Percentiles rank a stretch among this genome's conserved stretches.
Evolutionary conservation across 768 basidiomycete genomes (phyloP).

Genomic region (Kwoniella botswanensis): DNA sequence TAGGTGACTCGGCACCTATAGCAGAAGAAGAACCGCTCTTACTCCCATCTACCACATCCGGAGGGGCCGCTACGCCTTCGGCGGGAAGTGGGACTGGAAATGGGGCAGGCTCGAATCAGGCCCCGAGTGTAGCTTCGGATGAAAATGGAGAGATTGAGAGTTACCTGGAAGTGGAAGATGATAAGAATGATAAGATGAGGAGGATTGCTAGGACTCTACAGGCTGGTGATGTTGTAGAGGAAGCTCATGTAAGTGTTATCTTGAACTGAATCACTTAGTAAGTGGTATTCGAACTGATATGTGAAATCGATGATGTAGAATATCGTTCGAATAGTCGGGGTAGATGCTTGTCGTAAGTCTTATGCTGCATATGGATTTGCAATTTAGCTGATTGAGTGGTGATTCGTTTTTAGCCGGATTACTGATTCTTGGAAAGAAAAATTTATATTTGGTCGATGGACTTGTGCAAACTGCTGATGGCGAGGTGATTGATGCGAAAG

Average conservation of each 20-base stretch:
- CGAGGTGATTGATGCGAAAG: conserved; percentile 83
- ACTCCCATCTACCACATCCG: background rate
- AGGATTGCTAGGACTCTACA: conserved; percentile 84
- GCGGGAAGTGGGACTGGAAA: too few species aligned
- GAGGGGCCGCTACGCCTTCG: background rate
- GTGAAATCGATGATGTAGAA: conserved; percentile 66
- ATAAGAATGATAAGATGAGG: conserved; percentile 73
- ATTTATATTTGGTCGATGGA: conserved; percentile 89
- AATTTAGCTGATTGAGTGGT: background rate
- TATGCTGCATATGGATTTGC: background rate
- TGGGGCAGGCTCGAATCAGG: background rate
- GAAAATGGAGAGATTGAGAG: conserved; percentile 38
- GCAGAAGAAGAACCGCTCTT: conserved; percentile 39
- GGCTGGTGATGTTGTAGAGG: conserved; percentile 87
- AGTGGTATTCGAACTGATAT: conserved; percentile 7
- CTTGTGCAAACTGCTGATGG: conserved; percentile 84
- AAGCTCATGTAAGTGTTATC: conserved; percentile 42
- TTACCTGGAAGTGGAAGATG: conserved; percentile 72
- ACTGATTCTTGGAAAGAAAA: conserved; percentile 80
- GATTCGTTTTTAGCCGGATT: conserved; percentile 69
- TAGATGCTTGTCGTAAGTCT: conserved; percentile 84
- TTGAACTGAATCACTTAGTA: background rate
- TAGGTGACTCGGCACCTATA: conserved; percentile 43
- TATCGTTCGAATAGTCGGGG: conserved; percentile 83
- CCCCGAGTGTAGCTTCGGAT: conserved; percentile 19